Evolutionary conservation across 305 asterid species (phyloP).

Genomic region (Fraxinus floribunda): DNA sequence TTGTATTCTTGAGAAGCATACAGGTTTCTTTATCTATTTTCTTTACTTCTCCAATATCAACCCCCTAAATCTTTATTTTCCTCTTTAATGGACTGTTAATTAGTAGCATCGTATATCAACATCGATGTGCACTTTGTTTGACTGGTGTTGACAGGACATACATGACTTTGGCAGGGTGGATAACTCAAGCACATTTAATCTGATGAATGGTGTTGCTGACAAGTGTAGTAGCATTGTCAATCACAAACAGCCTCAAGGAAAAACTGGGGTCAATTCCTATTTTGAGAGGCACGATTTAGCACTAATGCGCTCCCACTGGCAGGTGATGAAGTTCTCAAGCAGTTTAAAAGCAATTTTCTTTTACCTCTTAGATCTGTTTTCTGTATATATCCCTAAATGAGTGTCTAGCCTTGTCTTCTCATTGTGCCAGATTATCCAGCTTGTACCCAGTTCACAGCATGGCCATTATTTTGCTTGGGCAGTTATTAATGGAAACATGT

Average conservation of each 20-base stretch:
- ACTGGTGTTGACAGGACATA: conserved; percentile 19
- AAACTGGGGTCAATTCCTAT: conserved; percentile 71
- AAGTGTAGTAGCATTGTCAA: conserved; percentile 37
- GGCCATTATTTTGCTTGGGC: conserved; percentile 95
- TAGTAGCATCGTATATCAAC: conserved; percentile 5
- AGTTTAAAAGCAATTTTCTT: conserved; percentile 18
- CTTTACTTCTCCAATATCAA: conserved; percentile 10
- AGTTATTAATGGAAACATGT: conserved; percentile 84
- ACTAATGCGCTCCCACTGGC: conserved; percentile 86
- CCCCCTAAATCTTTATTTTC: conserved; percentile 3
- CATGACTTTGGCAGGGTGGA: conserved; percentile 49
- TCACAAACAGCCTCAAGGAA: conserved; percentile 48
- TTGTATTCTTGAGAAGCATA: not conserved
- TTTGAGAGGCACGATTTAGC: conserved; percentile 82
- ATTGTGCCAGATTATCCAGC: conserved; percentile 77
- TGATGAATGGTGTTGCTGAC: conserved; percentile 39
- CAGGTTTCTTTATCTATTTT: conserved; percentile 6
- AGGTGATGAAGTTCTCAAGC: conserved; percentile 54
- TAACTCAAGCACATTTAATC: conserved; percentile 40
- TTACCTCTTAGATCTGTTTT: conserved; percentile 12
- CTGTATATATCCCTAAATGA: conserved; percentile 19
- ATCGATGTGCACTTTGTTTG: conserved; percentile 23
- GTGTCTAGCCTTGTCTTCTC: conserved; percentile 28
- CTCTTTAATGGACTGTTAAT: not conserved
- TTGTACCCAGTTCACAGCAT: conserved; percentile 61